These are phyloP conservation scores for Stereum hirsutum DNA, from an alignment of 1,284 basidiomycete genomes.

Conservation along the genomic window DNA sequence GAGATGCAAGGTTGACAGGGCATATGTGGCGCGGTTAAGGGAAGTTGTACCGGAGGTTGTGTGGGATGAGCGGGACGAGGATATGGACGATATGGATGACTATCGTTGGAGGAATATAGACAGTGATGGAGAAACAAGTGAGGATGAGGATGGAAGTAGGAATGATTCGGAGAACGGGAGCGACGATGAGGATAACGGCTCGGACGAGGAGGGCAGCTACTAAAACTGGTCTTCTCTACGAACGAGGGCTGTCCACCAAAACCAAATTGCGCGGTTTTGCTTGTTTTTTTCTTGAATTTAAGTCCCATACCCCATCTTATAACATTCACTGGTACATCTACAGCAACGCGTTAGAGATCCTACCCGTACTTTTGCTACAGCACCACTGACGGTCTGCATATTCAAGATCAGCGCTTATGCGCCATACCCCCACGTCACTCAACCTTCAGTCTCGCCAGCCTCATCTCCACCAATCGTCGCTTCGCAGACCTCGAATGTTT, in stretches of 20 bases:
- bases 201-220: not conserved
- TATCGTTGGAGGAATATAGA: not conserved
- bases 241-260: too few relatives aligned
- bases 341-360: too few relatives aligned
- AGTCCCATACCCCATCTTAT: too few relatives aligned
- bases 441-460: constrained; percentile 31
- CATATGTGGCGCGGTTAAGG: too few relatives aligned
- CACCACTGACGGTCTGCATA: not conserved
- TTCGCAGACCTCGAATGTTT: constrained; percentile 58
- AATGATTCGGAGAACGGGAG: not conserved
- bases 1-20: too few relatives aligned
- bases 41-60: not conserved
- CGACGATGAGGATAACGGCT: not conserved
- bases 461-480: constrained; percentile 39
- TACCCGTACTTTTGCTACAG: not conserved
- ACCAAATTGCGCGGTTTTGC: too few relatives aligned
- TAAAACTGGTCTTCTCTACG: too few relatives aligned
- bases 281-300: too few relatives aligned
- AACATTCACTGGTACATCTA: too few relatives aligned
- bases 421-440: not conserved
- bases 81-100: too few relatives aligned
- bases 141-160: not conserved
- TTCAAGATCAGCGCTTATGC: not conserved
- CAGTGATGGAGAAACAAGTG: not conserved
- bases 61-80: too few relatives aligned